A percentile compares a stretch with the other conserved stretches of the same genome.
These are phyloP conservation scores for Allomyces macrogynus DNA, from an alignment of 192 early-diverging fungal species.

Conservation along the genomic window DNA sequence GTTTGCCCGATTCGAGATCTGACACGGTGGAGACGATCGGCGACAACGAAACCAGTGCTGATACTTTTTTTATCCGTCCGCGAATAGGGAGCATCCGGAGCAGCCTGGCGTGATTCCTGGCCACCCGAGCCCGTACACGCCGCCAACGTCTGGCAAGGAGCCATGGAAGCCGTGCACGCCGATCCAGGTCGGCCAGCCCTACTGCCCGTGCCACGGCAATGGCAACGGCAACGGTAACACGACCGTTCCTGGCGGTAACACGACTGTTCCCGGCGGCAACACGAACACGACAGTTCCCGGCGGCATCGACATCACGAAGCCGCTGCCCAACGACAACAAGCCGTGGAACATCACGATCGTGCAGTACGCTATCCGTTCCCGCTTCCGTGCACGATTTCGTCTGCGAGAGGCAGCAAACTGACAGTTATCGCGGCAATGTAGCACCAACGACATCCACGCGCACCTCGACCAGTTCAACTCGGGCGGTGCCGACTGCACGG, in stretches of 20 bases:
- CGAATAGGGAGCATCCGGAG: neutral
- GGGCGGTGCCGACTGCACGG: conserved; percentile 22
- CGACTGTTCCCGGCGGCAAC: too few species aligned
- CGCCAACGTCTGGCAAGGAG: neutral
- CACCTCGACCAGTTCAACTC: conserved; percentile 29
- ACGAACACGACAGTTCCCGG: too few species aligned
- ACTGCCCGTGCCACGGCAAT: neutral
- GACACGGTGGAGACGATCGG: too few species aligned
- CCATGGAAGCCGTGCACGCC: neutral
- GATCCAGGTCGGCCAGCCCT: neutral
- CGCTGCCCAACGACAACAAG: conserved; percentile 1
- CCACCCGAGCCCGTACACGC: neutral
- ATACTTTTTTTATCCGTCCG: neutral
- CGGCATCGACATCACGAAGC: too few species aligned
- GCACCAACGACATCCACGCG: conserved; percentile 28
- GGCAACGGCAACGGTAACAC: neutral
- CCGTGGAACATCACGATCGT: neutral
- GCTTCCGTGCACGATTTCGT: too few species aligned
- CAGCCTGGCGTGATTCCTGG: neutral
- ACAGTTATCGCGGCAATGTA: too few species aligned
- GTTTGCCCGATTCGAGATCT: neutral
- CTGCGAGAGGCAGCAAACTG: too few species aligned
- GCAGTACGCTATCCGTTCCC: too few species aligned
- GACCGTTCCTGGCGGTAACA: neutral
- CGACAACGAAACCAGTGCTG: neutral